Conservation (phyloP, 306 rosid genomes). For the Quercus cerris region DNA sequence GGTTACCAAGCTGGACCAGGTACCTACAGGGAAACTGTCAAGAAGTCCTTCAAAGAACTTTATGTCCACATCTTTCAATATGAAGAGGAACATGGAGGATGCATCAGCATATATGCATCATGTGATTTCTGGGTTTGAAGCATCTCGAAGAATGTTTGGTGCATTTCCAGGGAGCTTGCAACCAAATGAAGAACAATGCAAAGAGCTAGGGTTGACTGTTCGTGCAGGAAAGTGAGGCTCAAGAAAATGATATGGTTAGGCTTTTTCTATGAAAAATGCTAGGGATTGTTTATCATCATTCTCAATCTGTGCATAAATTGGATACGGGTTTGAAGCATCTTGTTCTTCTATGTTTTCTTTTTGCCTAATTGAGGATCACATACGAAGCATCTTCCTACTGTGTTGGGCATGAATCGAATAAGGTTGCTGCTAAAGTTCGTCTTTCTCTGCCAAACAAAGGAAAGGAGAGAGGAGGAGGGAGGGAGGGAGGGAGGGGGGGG, state of each 20-base stretch:
- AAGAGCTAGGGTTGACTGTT: conserved; percentile 65
- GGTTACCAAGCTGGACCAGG: conserved; percentile 51
- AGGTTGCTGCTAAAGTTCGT: neutral
- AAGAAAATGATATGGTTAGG: conserved; percentile 17
- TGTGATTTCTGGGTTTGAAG: conserved; percentile 69
- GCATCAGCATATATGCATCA: conserved; percentile 75
- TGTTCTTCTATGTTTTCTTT: neutral
- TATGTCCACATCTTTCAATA: conserved; percentile 47
- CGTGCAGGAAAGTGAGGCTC: conserved; percentile 32
- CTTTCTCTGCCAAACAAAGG: neutral
- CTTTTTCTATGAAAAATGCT: neutral
- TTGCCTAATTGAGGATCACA: neutral
- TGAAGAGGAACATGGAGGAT: conserved; percentile 43
- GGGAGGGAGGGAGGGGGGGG: no score
- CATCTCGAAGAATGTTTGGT: conserved; percentile 72
- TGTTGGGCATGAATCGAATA: neutral
- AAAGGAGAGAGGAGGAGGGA: no score
- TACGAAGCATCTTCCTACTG: neutral
- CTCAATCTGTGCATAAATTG: neutral
- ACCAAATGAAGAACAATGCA: conserved; percentile 72
- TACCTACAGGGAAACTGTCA: conserved; percentile 21
- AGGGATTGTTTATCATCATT: neutral
- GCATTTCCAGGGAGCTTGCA: conserved; percentile 80
- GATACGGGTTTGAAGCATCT: neutral
- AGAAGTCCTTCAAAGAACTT: conserved; percentile 37